Evolutionary conservation across 148 eudicot genomes (phyloP), one percentile per base, ranked within the genome.

Genomic region (Rhododendron molle): DNA sequence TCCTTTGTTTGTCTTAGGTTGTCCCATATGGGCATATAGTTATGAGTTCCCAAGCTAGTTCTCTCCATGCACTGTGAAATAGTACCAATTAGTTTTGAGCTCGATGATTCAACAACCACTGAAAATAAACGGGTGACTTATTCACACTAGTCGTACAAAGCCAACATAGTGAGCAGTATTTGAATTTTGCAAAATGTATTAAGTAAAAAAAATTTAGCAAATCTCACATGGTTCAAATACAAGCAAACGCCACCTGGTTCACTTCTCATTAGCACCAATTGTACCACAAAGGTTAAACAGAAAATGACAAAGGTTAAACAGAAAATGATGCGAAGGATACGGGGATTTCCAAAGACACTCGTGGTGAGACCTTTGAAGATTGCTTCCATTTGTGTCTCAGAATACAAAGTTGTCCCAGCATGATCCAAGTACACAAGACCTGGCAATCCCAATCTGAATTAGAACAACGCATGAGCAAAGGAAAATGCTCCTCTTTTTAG

Each of bases 371-470:
- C 98, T 87, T 89, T 95, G 87, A 93, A 94, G 78, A 92, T 67
- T 3, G 93, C 93, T 88, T 97, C 98, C 98, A 97, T 91, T 89
- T 97, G 99, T 26, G 86, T 85, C 85, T 97, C 99, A 7, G 99
- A 97, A 86, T 97, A 97, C 83, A 97, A 87, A 80, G 99, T 95
- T 83, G 99, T 93, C 83, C 98, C 99, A 86, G 96, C 99, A 93
- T 97, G 99, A 85, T 97, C 99, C 93, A 97, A 87, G 86, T 95
- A 97, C 85, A 95, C 98, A 58, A 86, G 82, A 40, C 88, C 99
- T 96, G 86, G 85, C 83, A 80, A 87, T 47, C 67, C 78, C 38
- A 28, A 69, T 65, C 13, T 8, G 30, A n/a, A 65, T 81, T 21
- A n/a, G 20, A 21, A 26, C 36, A 26, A 32, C 76, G n/a, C 23